Evolutionary conservation across 352 stramenopile genomes (phyloP), one percentile per base, ranked within the genome.

Genomic region (Globisporangium middletonii): DNA sequence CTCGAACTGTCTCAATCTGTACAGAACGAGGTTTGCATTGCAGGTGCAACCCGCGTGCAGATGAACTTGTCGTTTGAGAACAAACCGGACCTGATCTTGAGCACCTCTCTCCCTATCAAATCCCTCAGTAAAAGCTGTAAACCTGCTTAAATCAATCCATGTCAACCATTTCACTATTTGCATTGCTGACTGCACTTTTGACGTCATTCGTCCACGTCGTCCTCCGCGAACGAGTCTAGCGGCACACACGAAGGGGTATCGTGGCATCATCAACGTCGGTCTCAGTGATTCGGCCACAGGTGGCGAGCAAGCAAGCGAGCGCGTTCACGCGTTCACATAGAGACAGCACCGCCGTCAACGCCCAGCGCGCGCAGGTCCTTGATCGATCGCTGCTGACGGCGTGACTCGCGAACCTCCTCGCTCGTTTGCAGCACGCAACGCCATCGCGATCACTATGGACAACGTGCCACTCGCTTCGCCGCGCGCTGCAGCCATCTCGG

Each of bases 241-340:
- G 38, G 38, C 12, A 44, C 38, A 45, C 3, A 15, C 11, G 13
- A 45, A 45, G 4, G 41, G 41, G 41, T 45, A 19, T 19, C 41
- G 41, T 45, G 41, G 41, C 49, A 41, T 53, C 49, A 53, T 54
- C 49, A 54, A 16, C 3, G 11, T 37, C n/a, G 18, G 16, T 9
- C 27, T 53, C 15, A 30, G 5, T 8, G 49, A 44, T 45, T 54
- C 46, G 46, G 23, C 11, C 47, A 18, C 41, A 18, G 8, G 41
- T 13, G n/a, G 41, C 15, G n/a, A 23, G 1, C 49, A 18, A 13
- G 33, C 33, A 38, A 38, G 33, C 33, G 7, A 7, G 2, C 2
- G 23, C 23, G 23, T 23, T 23, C 23, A 23, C 23, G 23, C 23
- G 23, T 23, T 9, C 28, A 27, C 33, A 44, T 54, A 54, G 49